A percentile compares a stretch with the other conserved stretches of the same genome.
Evolutionary conservation across 352 stramenopile genomes (phyloP).

Genomic region (Elongisporangium anandrum): DNA sequence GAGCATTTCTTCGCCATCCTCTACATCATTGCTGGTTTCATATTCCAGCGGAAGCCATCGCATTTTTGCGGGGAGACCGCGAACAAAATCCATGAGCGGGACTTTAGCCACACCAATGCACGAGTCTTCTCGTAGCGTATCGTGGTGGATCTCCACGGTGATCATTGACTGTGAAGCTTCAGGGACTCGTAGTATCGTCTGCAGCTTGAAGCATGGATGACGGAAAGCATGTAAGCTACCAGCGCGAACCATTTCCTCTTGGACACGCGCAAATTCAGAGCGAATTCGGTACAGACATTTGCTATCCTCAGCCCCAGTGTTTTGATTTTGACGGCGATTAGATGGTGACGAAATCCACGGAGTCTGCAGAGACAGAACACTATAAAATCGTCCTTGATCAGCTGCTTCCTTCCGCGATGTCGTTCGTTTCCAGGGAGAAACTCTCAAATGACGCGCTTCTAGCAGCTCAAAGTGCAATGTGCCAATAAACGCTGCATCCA

Average conservation of each 20-base stretch:
- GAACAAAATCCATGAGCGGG: conserved; percentile 45
- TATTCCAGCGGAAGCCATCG: conserved; percentile 44
- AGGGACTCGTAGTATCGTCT: conserved; percentile 35
- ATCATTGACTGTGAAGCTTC: conserved; percentile 36
- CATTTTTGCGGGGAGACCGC: conserved; percentile 55
- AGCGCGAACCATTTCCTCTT: conserved; percentile 41
- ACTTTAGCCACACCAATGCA: conserved; percentile 28
- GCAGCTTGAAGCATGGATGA: conserved; percentile 39
- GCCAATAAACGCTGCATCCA: conserved; percentile 38
- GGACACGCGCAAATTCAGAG: conserved; percentile 30
- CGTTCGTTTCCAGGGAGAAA: neutral
- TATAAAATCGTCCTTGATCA: conserved; percentile 17
- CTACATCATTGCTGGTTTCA: neutral
- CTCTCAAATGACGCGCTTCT: conserved; percentile 31
- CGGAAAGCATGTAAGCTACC: conserved; percentile 39
- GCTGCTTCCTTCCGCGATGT: conserved; percentile 3
- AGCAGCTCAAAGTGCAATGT: conserved; percentile 56
- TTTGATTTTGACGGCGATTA: neutral
- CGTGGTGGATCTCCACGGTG: conserved; percentile 38
- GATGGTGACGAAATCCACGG: conserved; percentile 2
- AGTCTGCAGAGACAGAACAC: conserved; percentile 21
- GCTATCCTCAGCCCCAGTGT: neutral
- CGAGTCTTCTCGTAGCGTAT: conserved; percentile 22
- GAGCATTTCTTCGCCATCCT: conserved; percentile 20
- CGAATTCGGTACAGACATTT: conserved; percentile 41